Percentiles rank a stretch among this genome's conserved stretches.
Evolutionary conservation across 306 rosid genomes (phyloP).

Genomic region (Geum urbanum): DNA sequence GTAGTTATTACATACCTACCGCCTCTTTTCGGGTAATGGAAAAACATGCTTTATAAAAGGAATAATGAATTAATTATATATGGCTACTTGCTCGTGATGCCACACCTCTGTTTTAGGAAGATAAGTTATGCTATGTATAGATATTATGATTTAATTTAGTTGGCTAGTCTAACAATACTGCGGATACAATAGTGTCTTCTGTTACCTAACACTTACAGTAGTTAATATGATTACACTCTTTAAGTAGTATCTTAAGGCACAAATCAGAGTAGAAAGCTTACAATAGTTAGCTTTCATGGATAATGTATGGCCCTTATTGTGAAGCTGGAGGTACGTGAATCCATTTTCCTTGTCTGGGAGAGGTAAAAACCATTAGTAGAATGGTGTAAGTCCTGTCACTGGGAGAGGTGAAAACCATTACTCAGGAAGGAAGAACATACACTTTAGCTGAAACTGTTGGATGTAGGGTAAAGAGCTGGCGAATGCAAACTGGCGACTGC

Average conservation of each 20-base stretch:
- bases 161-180: not conserved
- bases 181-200: not conserved
- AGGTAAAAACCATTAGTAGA: too few relatives aligned
- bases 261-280: not conserved
- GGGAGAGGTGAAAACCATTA: not conserved
- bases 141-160: not conserved
- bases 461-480: not conserved
- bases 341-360: too few relatives aligned
- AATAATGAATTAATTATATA: not conserved
- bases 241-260: not conserved
- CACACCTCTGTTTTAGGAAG: not conserved
- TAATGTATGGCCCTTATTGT: not conserved
- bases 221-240: not conserved
- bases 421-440: not conserved
- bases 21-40: not conserved
- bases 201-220: not conserved
- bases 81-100: not conserved
- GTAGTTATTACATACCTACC: not conserved
- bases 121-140: not conserved
- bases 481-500: not conserved
- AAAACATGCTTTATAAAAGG: not conserved
- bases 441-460: not conserved
- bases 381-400: not conserved
- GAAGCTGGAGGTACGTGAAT: not conserved
- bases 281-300: not conserved